Percentiles rank a stretch among this genome's conserved stretches.
Conservation (phyloP, 306 rosid genomes). For the Inga oerstediana region DNA sequence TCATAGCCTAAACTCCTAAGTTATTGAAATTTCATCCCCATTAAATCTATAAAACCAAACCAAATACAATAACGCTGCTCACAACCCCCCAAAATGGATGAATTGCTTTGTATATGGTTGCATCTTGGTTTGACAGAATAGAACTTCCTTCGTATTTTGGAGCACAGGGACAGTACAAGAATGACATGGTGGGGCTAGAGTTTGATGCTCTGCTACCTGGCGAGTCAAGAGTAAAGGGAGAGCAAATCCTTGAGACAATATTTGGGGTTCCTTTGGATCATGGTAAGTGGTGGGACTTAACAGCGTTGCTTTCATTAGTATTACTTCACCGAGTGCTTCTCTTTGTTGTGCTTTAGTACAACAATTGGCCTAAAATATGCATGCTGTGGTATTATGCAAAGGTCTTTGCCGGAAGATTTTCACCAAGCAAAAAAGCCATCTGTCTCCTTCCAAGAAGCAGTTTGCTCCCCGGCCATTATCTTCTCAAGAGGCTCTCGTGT, state of each 20-base stretch:
- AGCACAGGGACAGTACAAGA: conserved; percentile 45
- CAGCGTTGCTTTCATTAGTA: conserved; percentile 26
- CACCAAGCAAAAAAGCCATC: conserved; percentile 9
- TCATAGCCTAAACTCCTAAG: neutral
- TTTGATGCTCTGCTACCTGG: conserved; percentile 35
- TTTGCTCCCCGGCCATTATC: conserved; percentile 34
- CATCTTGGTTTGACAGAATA: neutral
- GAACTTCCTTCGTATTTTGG: neutral
- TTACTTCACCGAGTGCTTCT: conserved; percentile 27
- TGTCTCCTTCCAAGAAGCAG: conserved; percentile 25
- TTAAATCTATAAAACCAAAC: neutral
- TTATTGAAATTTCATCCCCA: neutral
- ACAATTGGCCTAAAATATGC: conserved; percentile 2
- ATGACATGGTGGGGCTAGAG: conserved; percentile 48
- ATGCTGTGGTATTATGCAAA: neutral
- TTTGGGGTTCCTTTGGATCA: conserved; percentile 34
- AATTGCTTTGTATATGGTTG: neutral
- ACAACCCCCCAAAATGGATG: neutral
- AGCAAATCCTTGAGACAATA: neutral
- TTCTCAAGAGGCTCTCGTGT: conserved; percentile 37
- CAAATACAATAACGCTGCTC: neutral
- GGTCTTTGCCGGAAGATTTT: conserved; percentile 5
- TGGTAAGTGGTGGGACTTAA: conserved; percentile 48
- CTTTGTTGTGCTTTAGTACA: conserved; percentile 24
- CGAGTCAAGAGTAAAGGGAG: conserved; percentile 35